phyloP scores from a whole-genome alignment of 2,329 filamentous ascomycete genomes.

The Penicillium sp. region DNA sequence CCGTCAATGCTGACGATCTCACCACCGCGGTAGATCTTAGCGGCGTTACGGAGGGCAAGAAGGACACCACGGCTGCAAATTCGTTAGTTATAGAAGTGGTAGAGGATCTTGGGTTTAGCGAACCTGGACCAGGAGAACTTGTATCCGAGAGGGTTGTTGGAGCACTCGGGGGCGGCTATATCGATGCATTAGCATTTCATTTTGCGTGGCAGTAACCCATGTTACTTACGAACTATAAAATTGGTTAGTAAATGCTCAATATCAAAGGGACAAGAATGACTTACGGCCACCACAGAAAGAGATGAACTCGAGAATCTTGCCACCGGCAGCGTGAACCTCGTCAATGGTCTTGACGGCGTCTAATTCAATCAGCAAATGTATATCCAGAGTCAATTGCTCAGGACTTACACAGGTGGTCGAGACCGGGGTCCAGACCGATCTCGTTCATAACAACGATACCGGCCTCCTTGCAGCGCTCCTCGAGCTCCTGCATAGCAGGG shows the following conservation, averaged over 20 bases:
- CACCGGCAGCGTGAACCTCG: conserved; percentile 77
- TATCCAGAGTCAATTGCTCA: background rate
- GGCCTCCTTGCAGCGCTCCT: conserved; percentile 79
- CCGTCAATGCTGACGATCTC: conserved; percentile 68
- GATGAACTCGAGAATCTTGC: conserved; percentile 80
- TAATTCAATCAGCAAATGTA: background rate
- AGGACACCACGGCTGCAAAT: conserved; percentile 69
- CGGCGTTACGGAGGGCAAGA: conserved; percentile 82
- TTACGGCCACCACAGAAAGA: conserved; percentile 74
- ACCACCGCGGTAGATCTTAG: conserved; percentile 79
- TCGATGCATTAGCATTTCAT: conserved; percentile 45
- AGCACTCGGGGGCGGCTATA: conserved; percentile 65
- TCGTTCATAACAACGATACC: conserved; percentile 98
- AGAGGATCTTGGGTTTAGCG: conserved; percentile 37
- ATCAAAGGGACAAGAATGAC: background rate
- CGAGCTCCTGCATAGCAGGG: conserved; percentile 87
- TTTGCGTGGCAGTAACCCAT: background rate
- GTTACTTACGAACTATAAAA: background rate
- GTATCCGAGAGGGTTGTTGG: conserved; percentile 88
- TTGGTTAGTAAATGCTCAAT: background rate
- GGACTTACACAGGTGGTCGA: conserved; percentile 23
- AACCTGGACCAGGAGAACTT: conserved; percentile 78
- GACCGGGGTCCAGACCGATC: conserved; percentile 61
- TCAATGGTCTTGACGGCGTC: conserved; percentile 85
- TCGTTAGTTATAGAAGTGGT: background rate